Conservation (phyloP, 306 rosid genomes). For the Sicyos baderoa region DNA sequence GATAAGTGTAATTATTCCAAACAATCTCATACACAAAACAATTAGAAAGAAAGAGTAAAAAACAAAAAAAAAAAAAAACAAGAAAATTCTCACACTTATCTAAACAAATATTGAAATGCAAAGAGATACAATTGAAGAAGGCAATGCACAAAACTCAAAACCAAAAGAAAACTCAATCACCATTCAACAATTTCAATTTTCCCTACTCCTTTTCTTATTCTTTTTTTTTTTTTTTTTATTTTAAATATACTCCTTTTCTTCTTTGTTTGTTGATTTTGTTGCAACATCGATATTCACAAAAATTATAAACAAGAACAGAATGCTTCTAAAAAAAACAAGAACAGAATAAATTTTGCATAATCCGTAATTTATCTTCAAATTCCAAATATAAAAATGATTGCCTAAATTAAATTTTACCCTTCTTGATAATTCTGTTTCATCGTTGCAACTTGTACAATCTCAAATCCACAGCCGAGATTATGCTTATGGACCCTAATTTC, state of each 20-base stretch:
- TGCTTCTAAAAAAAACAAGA: too few relatives aligned
- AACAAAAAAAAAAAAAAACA: too few relatives aligned
- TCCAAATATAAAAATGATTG: neutral
- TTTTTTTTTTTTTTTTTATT: too few relatives aligned
- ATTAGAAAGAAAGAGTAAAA: too few relatives aligned
- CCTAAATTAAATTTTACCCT: neutral
- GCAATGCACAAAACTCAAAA: neutral
- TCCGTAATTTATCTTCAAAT: neutral
- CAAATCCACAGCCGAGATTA: conserved; percentile 6
- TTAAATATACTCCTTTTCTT: neutral
- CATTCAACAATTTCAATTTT: neutral
- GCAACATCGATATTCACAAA: neutral
- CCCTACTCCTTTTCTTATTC: neutral
- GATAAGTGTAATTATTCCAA: too few relatives aligned
- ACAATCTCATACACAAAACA: too few relatives aligned
- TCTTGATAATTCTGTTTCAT: neutral
- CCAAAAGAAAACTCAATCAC: neutral
- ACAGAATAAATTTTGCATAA: neutral
- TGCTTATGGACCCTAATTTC: conserved; percentile 38
- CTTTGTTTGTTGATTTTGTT: neutral
- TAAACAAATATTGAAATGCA: too few relatives aligned
- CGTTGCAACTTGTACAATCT: neutral
- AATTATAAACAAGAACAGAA: too few relatives aligned
- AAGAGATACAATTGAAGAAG: too few relatives aligned
- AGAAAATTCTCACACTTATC: too few relatives aligned